phyloP scores from a whole-genome alignment of 139 green algal species.

The Auxenochlorella protothecoides region DNA sequence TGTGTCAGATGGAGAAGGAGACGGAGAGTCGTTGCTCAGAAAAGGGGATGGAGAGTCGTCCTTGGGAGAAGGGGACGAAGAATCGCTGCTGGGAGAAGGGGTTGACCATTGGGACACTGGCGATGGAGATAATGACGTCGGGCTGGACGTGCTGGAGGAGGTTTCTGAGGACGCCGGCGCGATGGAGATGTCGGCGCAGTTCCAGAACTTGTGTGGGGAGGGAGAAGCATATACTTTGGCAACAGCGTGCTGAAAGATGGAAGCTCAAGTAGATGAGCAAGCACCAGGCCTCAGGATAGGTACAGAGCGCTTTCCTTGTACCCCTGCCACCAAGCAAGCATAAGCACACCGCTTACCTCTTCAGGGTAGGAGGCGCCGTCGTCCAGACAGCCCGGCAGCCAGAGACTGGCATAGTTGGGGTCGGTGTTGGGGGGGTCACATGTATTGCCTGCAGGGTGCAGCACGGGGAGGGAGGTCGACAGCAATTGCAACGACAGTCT shows the following conservation, averaged over 20 bases:
- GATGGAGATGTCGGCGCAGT: constrained; percentile 27
- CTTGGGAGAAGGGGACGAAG: no score
- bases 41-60: no score
- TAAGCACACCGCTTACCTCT: background rate
- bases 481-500: no score
- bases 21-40: background rate
- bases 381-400: constrained; percentile 12
- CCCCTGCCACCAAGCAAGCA: no score
- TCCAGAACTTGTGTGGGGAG: constrained; percentile 22
- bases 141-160: background rate
- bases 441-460: constrained; percentile 14
- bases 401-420: constrained; percentile 4
- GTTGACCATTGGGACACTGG: background rate
- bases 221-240: background rate
- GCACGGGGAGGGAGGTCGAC: no score
- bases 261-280: no score
- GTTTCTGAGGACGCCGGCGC: background rate
- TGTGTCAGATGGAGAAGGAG: no score
- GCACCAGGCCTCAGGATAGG: no score
- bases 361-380: background rate
- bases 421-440: constrained; percentile 21
- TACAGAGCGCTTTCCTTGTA: no score
- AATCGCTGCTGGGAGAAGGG: no score
- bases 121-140: no score
- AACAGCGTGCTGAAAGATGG: background rate